phyloP scores from a whole-genome alignment of 1,139 yeast species.

The Kodamaea derodonti region DNA sequence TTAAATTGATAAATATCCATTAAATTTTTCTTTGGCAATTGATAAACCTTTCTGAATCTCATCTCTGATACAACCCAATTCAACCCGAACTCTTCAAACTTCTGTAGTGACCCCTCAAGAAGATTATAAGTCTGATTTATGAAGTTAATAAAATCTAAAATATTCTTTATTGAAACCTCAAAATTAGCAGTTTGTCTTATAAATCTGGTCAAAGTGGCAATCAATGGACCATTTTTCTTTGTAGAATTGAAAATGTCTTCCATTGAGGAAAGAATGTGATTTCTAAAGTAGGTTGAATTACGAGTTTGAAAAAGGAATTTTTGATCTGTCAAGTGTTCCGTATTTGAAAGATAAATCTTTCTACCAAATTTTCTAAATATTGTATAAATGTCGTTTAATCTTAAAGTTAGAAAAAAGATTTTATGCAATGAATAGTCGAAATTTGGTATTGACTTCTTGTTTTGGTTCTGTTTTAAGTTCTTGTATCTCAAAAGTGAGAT shows the following conservation, averaged over 20 bases:
- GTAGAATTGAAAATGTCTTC: constrained; percentile 44
- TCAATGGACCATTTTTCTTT: constrained; percentile 49
- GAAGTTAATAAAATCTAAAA: constrained; percentile 39
- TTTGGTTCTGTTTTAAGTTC: constrained; percentile 17
- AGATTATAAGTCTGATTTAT: constrained; percentile 22
- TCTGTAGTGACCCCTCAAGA: constrained; percentile 20
- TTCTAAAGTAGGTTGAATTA: constrained; percentile 26
- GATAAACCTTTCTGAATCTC: constrained; percentile 32
- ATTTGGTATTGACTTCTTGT: constrained; percentile 15
- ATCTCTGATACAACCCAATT: constrained; percentile 37
- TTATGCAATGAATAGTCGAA: constrained; percentile 45
- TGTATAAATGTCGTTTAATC: constrained; percentile 46
- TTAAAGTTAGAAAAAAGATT: constrained; percentile 40
- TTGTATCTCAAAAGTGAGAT: constrained; percentile 20
- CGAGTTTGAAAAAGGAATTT: constrained; percentile 29
- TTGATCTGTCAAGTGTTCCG: constrained; percentile 38
- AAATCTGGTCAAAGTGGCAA: constrained; percentile 48
- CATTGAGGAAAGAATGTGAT: constrained; percentile 28
- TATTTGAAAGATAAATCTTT: constrained; percentile 39
- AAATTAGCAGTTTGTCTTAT: constrained; percentile 43
- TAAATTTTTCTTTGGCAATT: constrained; percentile 26
- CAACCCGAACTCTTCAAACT: constrained; percentile 32
- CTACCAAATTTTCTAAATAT: constrained; percentile 43
- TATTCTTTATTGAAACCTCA: constrained; percentile 32
- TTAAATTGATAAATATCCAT: constrained; percentile 16